Base-by-base conservation (phyloP, 352 stramenopile species). In the Phytopythium helicoides region DNA sequence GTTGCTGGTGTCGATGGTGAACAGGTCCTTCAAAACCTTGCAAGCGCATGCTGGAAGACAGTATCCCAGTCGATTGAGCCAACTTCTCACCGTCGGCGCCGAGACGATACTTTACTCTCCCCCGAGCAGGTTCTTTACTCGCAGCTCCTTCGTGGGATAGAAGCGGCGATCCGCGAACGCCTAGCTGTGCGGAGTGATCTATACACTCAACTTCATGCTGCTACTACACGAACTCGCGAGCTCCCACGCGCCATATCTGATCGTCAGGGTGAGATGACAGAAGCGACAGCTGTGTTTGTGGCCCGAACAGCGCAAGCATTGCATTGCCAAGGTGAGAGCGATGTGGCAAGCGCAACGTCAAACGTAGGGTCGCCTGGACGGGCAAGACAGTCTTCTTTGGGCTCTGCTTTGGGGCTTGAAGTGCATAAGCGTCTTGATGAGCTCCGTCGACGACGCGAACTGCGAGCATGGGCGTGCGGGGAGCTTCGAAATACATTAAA, bases 401-500 rank as follows among this genome's bases (percentile, higher is more conserved):
- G 45, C 3, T 51, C 45, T 19, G 28, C 45, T 3, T 31, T 51
- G 18, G 45, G 45, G 6, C 12, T 40, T 40, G 45, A 51, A 2
- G 74, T 87, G 5, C 70, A 70, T 4, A 61, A 73, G 18, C 66
- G 71, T 1, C 69, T 81, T 12, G 42, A 49, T 14, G 68, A 64
- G 33, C 66, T 85, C 19, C 66, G 64, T 8, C 68, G 69, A 1
- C 70, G 80, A 9, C 71, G 64, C 22, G 68, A 77, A 11, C 60
- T 90, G 6, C 80, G 80, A 1, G 49, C 39, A 8, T 88, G 73
- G 71, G 80, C 75, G 11, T 88, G 77, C 37, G 68, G 64, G 19
- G 71, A 87, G 23, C 57, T 88, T 10, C 80, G 80, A 3, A 34
- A 39, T 3, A 52, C 54, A 19, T 61, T 90, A 39, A 86, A 83